A percentile compares a stretch with the other conserved stretches of the same genome.
Evolutionary conservation across 1,139 yeast genomes (phyloP).

Genomic region (Candida sanyaensis): DNA sequence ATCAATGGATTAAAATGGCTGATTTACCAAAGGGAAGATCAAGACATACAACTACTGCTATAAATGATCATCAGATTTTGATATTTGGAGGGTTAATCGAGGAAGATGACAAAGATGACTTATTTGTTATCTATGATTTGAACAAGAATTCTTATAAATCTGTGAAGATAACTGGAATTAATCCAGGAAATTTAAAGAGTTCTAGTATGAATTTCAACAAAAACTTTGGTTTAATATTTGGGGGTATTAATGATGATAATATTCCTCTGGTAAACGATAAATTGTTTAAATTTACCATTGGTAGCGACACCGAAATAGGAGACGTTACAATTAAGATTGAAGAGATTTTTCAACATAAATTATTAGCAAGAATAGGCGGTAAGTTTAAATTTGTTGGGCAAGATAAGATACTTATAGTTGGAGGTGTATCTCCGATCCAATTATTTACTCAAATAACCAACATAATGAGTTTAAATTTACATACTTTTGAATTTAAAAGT

Average conservation of each 20-base stretch:
- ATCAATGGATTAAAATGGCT: constrained; percentile 35
- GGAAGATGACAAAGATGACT: constrained; percentile 11
- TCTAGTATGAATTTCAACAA: constrained; percentile 37
- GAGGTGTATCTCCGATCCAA: constrained; percentile 56
- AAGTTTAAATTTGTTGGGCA: constrained; percentile 25
- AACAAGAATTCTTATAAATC: constrained; percentile 17
- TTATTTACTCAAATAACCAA: constrained; percentile 34
- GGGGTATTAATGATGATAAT: constrained; percentile 49
- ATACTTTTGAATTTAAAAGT: constrained; percentile 17
- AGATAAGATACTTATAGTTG: constrained; percentile 46
- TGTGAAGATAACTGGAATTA: constrained; percentile 18
- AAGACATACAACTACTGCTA: constrained; percentile 52
- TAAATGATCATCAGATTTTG: constrained; percentile 37
- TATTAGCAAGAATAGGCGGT: constrained; percentile 48
- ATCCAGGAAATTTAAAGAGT: constrained; percentile 23
- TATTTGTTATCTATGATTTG: constrained; percentile 23
- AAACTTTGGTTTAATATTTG: constrained; percentile 47
- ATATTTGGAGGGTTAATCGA: constrained; percentile 44
- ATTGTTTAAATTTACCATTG: constrained; percentile 34
- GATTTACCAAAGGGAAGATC: constrained; percentile 49
- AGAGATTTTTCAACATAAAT: constrained; percentile 9
- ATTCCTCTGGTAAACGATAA: constrained; percentile 34
- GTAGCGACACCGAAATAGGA: constrained; percentile 7
- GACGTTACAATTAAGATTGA: constrained; percentile 1
- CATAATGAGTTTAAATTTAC: constrained; percentile 19